Evolutionary conservation across 202 grass and related monocot species (phyloP).

Genomic region (Zoysia matrella): DNA sequence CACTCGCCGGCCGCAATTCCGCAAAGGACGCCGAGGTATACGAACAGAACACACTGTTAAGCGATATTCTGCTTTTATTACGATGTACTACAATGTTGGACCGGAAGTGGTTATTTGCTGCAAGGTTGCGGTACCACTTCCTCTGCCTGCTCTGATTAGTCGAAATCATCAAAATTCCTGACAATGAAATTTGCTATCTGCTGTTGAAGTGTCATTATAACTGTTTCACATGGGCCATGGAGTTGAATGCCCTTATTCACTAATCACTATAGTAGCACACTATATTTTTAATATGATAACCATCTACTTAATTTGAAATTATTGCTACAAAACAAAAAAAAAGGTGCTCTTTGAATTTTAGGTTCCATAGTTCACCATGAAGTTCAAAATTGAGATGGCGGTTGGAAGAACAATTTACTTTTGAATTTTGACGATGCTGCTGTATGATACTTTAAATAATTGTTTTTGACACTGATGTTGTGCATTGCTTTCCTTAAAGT

Average conservation of each 20-base stretch:
- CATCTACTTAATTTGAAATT: not conserved
- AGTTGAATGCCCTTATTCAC: not conserved
- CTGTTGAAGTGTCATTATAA: not conserved
- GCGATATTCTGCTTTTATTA: not conserved
- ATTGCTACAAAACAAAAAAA: not conserved
- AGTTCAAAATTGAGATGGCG: not conserved
- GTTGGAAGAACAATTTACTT: not conserved
- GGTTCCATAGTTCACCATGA: not conserved
- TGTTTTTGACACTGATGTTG: not conserved
- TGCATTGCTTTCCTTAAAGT: slow-evolving; percentile 21
- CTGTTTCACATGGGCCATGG: slow-evolving; percentile 6
- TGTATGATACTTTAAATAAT: not conserved
- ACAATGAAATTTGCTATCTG: not conserved
- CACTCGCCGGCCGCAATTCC: not conserved
- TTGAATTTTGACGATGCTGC: not conserved
- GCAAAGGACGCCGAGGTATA: slow-evolving; percentile 50
- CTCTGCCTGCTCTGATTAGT: not conserved
- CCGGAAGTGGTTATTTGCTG: slow-evolving; percentile 3
- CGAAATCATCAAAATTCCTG: not conserved
- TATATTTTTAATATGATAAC: not conserved
- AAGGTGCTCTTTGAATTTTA: not conserved
- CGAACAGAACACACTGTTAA: not conserved
- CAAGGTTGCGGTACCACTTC: not conserved
- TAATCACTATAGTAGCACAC: not conserved
- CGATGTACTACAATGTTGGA: not conserved